Base-by-base conservation (phyloP, 805 yeast species). In the Saturnispora silvae region DNA sequence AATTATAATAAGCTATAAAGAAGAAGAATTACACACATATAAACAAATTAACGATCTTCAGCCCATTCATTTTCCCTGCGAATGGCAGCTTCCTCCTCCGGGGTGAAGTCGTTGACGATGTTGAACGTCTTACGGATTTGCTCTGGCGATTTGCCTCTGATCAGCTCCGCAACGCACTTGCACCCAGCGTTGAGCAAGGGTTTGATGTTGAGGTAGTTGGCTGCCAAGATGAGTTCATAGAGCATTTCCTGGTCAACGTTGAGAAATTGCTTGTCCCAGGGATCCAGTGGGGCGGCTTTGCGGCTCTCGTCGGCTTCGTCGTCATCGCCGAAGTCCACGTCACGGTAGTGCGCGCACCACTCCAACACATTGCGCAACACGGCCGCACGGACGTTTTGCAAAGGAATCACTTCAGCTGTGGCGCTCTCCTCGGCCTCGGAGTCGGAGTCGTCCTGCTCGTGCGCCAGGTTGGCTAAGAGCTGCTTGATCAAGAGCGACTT, bases 321-420 rank as follows among this genome's bases (percentile, higher is more conserved):
- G 34, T 71, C 76, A 44, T 77, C 85, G 15, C 83, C 82, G 59
- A 78, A 78, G 15, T 66, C 67, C 8, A 81, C 72, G 54, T 83
- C 86, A 57, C 79, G 81, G 65, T 89, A 96, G 57, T 89, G 92
- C 53, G 83, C 94, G 51, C 96, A 86, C 94, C 96, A 89, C 56
- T 89, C 95, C 37, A 89, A 67, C n/a, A 89, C 89, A 55, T 86
- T 85, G 57, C 81, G 75, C 61, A 89, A 68, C 16, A 89, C 95
- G 14, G 81, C 77, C 8, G 94, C 81, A 47, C 89, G 69, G 26
- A 86, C 96, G 52, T 84, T 86, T 28, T 95, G 95, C 10, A 86
- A 75, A 26, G 96, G 96, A 51, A 89, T 81, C 38, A 75, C 82
- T 30, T 72, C 79, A 43, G 76, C 84, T 8, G 69, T 73, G 31